Base-by-base conservation (phyloP, 2,329 filamentous ascomycete genomes). In the Sarocladium brachiariae region DNA sequence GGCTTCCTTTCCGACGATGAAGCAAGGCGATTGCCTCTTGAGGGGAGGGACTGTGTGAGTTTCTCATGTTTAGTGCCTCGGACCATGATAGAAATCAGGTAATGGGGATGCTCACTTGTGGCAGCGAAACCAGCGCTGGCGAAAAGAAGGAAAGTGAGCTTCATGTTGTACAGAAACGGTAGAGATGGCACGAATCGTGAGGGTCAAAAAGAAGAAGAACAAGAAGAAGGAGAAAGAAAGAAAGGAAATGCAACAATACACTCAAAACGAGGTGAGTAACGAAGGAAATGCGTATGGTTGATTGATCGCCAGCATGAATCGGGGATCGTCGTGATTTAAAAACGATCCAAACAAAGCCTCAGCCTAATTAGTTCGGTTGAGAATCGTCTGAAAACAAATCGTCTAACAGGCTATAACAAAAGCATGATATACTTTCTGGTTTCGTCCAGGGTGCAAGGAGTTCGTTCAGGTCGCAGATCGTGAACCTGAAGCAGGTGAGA, bases 1-100 rank as follows among this genome's bases (percentile, higher is more conserved):
- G 2, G 65, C 62, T 4, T 65, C 63, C 49, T 63, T 67, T 55
- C 79, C 79, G 53, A 80, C 61, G 13, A 82, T 53, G 67, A 81
- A 81, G 69, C 79, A 83, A 34, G 75, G 66, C 35, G 57, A 61
- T 21, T 66, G 64, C 46, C 65, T 63, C 50, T 56, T 58, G 9
- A 48, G 9, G n/a, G n/a, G n/a, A 33, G 45, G 45, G 18, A 27
- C 45, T 48, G 18, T n/a, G n/a, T n/a, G n/a, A n/a, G n/a, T 23
- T n/a, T 34, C 18, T 30, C 27, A 13, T 35, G 21, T 8, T 37
- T 19, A 27, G 27, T 33, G 11, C 21, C n/a, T 33, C 27, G 25
- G 9, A 24, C 19, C 21, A 10, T 27, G 39, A n/a, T 14, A 5
- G 11, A 16, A 14, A 23, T 30, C 4, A 30, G n/a, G 27, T 2